These are phyloP conservation scores for Rostrohypoxylon terebratum DNA, from an alignment of 495 filamentous ascomycete genomes.

Conservation along the genomic window DNA sequence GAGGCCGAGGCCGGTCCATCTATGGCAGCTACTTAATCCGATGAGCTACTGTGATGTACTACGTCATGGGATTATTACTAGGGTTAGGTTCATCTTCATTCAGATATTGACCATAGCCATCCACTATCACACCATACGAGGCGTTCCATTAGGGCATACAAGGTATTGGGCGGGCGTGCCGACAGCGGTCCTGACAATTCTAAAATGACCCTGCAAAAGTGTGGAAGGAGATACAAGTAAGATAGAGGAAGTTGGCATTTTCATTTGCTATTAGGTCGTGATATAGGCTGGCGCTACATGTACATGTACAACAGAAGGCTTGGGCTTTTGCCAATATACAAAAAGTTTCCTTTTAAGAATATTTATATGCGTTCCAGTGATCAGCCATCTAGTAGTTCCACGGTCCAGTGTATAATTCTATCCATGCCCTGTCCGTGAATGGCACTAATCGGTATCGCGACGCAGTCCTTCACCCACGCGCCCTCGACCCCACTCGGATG, in stretches of 20 bases:
- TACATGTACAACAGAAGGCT: slow-evolving; percentile 29
- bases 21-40: neutral
- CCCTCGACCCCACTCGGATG: slow-evolving; percentile 78
- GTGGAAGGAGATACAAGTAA: neutral
- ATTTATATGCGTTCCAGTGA: neutral
- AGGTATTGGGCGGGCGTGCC: neutral
- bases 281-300: slow-evolving; percentile 5
- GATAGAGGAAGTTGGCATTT: slow-evolving; percentile 5
- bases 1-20: neutral
- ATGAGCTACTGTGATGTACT: neutral
- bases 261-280: neutral
- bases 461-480: slow-evolving; percentile 73
- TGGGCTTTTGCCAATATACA: slow-evolving; percentile 14
- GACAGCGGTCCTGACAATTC: neutral
- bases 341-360: neutral
- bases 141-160: neutral
- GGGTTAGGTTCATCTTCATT: neutral
- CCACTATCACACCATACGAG: neutral
- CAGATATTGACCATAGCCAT: neutral
- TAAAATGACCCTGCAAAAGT: neutral
- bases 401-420: slow-evolving; percentile 79
- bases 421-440: slow-evolving; percentile 85
- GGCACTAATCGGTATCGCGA: slow-evolving; percentile 87
- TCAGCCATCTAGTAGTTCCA: slow-evolving; percentile 72
- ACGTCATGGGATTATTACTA: neutral